Evolutionary conservation across 345 rosid species (phyloP), one percentile per base, ranked within the genome.

Genomic region (Salix caprea): DNA sequence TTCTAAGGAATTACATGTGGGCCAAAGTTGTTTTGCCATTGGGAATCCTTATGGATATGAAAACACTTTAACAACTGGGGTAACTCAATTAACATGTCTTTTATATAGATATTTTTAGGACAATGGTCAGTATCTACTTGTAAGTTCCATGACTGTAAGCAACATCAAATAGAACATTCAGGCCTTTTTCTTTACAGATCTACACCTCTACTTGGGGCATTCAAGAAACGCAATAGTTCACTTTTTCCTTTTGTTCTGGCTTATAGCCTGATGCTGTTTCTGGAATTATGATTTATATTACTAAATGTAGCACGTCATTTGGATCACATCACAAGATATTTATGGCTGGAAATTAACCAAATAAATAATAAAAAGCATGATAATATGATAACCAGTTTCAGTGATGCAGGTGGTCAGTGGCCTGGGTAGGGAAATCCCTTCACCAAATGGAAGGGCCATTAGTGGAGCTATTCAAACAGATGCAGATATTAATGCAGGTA

Each of bases 41-140:
- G 97, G 96, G 67, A 93, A 91, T 82, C 97, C 99, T 26, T 91
- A 82, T 71, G 99, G 97, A 82, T 93, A 88, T 78, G 94, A 91
- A 73, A 92, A 95, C 86, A 90, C 97, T 8, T 91, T 95, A 64
- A 95, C 97, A n/a, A 91, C 94, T 4, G 97, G 97, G 92, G 99
- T 91, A 87, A 83, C 75, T 77, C 67, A 65, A 62, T 54, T 37
- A 44, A 37, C 65, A 23, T 9, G 13, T 52, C n/a, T 15, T 2
- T 60, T 14, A 4, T 4, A 15, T 26, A 5, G 65, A 28, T 74
- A 12, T 21, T 61, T 54, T 34, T 19, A 7, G 60, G n/a, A 60
- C 23, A 69, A n/a, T 28, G 56, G 32, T 12, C 9, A 3, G 4
- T 67, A 7, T 23, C 24, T 21, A 34, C 14, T 52, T 32, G 11